Evolutionary conservation across 192 early-diverging fungal genomes (phyloP).

Genomic region (Rhizophagus prolifer): DNA sequence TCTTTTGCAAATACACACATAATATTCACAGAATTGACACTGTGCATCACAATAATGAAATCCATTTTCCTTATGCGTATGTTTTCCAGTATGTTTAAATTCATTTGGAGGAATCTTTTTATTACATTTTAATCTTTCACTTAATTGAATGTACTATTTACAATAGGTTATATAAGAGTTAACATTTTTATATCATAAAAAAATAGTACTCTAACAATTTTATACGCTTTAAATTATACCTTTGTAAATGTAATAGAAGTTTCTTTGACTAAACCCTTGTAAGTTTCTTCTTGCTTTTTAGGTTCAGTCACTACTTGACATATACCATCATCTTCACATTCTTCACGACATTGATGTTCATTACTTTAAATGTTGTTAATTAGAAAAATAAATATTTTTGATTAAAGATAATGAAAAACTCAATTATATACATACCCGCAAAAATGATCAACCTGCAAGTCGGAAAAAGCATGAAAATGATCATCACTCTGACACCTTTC

Average conservation of each 20-base stretch:
- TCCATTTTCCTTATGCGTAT: background rate
- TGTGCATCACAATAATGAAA: slow-evolving; percentile 21
- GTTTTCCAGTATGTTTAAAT: slow-evolving; percentile 18
- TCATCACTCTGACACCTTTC: slow-evolving; percentile 4
- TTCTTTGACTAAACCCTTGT: background rate
- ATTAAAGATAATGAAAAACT: no score
- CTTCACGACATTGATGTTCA: slow-evolving; percentile 23
- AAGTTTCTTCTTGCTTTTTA: background rate
- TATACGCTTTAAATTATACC: background rate
- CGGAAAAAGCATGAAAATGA: slow-evolving; percentile 18
- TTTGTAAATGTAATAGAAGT: slow-evolving; percentile 27
- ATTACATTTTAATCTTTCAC: slow-evolving; percentile 13
- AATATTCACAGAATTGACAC: slow-evolving; percentile 23
- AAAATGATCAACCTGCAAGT: slow-evolving; percentile 1
- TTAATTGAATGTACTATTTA: slow-evolving; percentile 24
- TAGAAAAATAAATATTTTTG: no score
- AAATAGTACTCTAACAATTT: background rate
- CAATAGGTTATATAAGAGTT: background rate
- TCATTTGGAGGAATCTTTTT: slow-evolving; percentile 28
- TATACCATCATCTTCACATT: slow-evolving; percentile 18
- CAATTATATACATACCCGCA: slow-evolving; percentile 17
- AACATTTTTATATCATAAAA: background rate
- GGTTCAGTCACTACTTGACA: slow-evolving; percentile 26
- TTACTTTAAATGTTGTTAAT: background rate
- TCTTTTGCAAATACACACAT: background rate